Base-by-base conservation (phyloP, 2,329 filamentous ascomycete species). In the Talaromyces sp. region DNA sequence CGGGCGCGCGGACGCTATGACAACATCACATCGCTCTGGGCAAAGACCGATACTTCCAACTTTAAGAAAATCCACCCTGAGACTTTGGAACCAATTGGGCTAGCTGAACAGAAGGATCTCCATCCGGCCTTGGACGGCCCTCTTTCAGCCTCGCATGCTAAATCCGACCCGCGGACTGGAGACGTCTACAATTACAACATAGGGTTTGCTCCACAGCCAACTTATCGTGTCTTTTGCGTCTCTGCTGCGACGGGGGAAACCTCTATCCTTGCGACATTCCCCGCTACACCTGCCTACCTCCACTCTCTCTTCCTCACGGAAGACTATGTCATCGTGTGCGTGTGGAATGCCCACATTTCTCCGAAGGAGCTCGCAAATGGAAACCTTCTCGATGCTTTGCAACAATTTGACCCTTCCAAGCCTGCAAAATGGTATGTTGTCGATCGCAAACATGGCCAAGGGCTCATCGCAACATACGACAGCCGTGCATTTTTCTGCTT, bases 181-280 rank as follows among this genome's bases (percentile, higher is more conserved):
- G 90, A 95, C 65, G 70, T 90, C 6, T 94, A 85, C 81, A 96
- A 95, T 75, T 94, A 85, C 76, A 96, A 96, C 69, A 83, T 93
- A n/a, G 81, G 86, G 0, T 72, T 90, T 18, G 87, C 86, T 0
- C 74, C 72, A 0, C 71, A 70, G 0, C 73, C 84, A 0, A 85
- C 81, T 0, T 95, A 94, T 70, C 86, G 89, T 16, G 70, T 95
- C 16, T 95, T 93, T 73, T 78, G 82, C 1, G 83, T 86, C 2
- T 87, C 83, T 18, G 83, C 86, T 0, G 72, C 80, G 0, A 88
- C 85, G 0, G 89, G 88, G 0, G 78, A 85, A 60, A 91, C 89
- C 0, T 83, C 86, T 0, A 87, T 95, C 18, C 81, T 96, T 0
- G 90, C 90, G 3, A 87, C 83, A 0, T 84, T 95, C 63, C 73